A percentile compares a stretch with the other conserved stretches of the same genome.
These are phyloP conservation scores for Zygotorulaspora sp. DNA, from an alignment of 805 yeast species.

Conservation along the genomic window DNA sequence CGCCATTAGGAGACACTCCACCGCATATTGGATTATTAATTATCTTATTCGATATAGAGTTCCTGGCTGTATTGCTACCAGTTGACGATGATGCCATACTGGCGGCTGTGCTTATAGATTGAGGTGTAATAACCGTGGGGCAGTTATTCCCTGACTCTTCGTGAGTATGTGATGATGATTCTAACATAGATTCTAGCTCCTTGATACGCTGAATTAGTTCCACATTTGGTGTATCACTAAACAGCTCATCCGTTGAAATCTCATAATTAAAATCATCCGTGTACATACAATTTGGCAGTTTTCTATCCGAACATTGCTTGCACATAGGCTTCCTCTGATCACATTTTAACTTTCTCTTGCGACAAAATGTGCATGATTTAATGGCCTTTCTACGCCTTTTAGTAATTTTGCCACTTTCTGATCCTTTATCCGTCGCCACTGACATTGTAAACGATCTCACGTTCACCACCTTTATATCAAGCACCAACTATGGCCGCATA, in stretches of 20 bases:
- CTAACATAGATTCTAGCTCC: conserved; percentile 18
- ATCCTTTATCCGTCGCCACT: not conserved
- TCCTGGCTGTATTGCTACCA: not conserved
- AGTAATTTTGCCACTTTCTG: conserved; percentile 1
- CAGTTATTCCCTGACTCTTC: not conserved
- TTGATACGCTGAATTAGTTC: conserved; percentile 21
- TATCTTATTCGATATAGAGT: not conserved
- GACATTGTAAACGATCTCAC: not conserved
- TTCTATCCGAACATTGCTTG: conserved; percentile 39
- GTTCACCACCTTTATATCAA: too few species aligned
- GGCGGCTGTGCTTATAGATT: conserved; percentile 1
- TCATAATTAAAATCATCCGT: conserved; percentile 22
- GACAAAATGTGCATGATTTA: conserved; percentile 50
- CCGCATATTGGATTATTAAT: not conserved
- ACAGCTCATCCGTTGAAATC: conserved; percentile 22
- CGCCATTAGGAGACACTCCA: not conserved
- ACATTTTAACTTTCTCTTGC: conserved; percentile 62
- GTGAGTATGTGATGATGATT: not conserved
- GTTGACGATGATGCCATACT: not conserved
- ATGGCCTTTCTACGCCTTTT: conserved; percentile 29
- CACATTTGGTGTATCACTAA: conserved; percentile 23
- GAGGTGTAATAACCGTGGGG: not conserved
- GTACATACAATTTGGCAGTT: conserved; percentile 28
- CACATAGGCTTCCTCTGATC: conserved; percentile 47
- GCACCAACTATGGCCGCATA: too few species aligned